phyloP scores from a whole-genome alignment of 2,329 filamentous ascomycete genomes.

The Keithomyces neogunnii region DNA sequence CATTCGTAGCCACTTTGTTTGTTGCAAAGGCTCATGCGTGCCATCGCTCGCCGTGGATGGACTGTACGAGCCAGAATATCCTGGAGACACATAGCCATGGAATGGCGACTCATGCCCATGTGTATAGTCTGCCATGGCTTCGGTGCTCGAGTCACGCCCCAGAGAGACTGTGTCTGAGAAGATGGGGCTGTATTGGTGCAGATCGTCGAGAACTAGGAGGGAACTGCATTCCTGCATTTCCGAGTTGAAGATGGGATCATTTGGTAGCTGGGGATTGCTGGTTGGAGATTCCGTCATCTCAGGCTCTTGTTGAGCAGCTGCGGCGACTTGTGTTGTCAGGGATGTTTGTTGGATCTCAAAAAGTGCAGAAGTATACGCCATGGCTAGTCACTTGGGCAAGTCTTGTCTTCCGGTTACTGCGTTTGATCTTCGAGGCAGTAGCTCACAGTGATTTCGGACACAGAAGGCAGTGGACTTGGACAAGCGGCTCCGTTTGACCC shows the following conservation, averaged over 20 bases:
- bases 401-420: background rate
- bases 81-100: slow-evolving; percentile 3
- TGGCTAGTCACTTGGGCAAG: background rate
- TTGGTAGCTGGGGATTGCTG: background rate
- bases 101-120: background rate
- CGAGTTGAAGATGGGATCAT: background rate
- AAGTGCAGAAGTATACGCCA: background rate
- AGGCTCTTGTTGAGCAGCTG: background rate
- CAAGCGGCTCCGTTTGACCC: background rate
- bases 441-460: too few species aligned
- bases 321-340: background rate
- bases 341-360: background rate
- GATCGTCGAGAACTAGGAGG: background rate
- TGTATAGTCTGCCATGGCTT: background rate
- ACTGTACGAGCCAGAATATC: slow-evolving; percentile 1
- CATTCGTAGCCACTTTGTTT: background rate
- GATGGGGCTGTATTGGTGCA: background rate
- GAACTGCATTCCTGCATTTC: too few species aligned
- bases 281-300: background rate
- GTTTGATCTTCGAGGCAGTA: background rate
- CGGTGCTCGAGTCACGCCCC: background rate
- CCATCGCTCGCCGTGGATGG: slow-evolving; percentile 7
- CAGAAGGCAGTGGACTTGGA: background rate
- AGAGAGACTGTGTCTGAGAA: background rate
- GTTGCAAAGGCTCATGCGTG: background rate